Evolutionary conservation across 768 basidiomycete species (phyloP).

Genomic region (Tylopilus subfusipes): DNA sequence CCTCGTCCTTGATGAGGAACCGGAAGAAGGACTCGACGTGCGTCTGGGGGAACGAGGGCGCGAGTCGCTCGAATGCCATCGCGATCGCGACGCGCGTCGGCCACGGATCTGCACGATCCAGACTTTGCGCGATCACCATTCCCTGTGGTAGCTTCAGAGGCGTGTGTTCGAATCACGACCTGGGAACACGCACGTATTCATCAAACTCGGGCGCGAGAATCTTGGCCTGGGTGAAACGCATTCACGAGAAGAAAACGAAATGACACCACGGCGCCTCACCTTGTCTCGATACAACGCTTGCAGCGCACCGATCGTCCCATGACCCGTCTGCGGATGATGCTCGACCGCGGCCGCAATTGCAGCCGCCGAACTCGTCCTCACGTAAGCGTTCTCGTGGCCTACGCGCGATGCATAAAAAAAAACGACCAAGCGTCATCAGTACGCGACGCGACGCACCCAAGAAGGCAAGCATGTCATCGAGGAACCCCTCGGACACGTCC

Average conservation of each 20-base stretch:
- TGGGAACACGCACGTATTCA: slow-evolving; percentile 63
- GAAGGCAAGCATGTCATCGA: slow-evolving; percentile 56
- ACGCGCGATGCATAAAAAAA: background rate
- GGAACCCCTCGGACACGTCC: slow-evolving; percentile 67
- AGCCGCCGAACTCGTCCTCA: slow-evolving; percentile 64
- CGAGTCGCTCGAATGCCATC: slow-evolving; percentile 59
- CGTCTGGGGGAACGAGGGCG: slow-evolving; percentile 58
- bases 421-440: background rate
- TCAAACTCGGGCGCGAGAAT: slow-evolving; percentile 90
- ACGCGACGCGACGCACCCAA: slow-evolving; percentile 51
- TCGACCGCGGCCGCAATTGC: slow-evolving; percentile 77
- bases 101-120: slow-evolving; percentile 91
- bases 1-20: slow-evolving; percentile 83
- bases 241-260: background rate
- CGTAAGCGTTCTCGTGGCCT: slow-evolving; percentile 82
- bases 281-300: slow-evolving; percentile 81
- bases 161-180: background rate
- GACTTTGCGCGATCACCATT: slow-evolving; percentile 83
- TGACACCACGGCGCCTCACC: slow-evolving; percentile 33
- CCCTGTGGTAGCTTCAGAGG: slow-evolving; percentile 49
- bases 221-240: slow-evolving; percentile 53
- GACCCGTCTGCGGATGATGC: slow-evolving; percentile 60
- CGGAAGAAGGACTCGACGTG: slow-evolving; percentile 71
- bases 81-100: slow-evolving; percentile 74
- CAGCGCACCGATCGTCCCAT: slow-evolving; percentile 48